Evolutionary conservation across 2,329 filamentous ascomycete species (phyloP).

Genomic region (Paraconiothyrium sp.): DNA sequence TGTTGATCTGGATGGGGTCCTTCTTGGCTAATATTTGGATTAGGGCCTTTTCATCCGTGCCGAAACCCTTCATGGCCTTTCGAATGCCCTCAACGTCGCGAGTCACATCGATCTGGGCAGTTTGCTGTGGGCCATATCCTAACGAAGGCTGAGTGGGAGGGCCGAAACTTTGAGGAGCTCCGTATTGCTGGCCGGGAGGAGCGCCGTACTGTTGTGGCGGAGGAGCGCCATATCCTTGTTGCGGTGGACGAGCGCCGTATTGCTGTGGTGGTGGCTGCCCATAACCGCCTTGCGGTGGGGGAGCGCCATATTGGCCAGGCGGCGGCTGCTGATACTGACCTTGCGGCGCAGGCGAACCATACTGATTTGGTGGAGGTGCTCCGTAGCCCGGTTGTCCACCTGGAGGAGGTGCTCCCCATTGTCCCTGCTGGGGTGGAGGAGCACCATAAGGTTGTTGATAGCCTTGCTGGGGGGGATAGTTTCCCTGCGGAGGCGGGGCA

Average conservation of each 20-base stretch:
- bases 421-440: slow-evolving; percentile 23
- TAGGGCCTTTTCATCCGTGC: slow-evolving; percentile 83
- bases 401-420: slow-evolving; percentile 21
- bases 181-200: slow-evolving; percentile 48
- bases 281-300: slow-evolving; percentile 34
- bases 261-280: slow-evolving; percentile 45
- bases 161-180: slow-evolving; percentile 44
- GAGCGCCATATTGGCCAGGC: slow-evolving; percentile 12
- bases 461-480: slow-evolving; percentile 26
- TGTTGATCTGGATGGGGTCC: slow-evolving; percentile 79
- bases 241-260: slow-evolving; percentile 29
- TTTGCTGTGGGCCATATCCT: slow-evolving; percentile 78
- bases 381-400: slow-evolving; percentile 17
- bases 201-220: slow-evolving; percentile 37
- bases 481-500: slow-evolving; percentile 1
- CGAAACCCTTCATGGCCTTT: slow-evolving; percentile 91
- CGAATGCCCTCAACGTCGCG: slow-evolving; percentile 76
- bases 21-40: slow-evolving; percentile 76
- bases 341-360: slow-evolving; percentile 32
- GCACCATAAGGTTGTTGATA: slow-evolving; percentile 20
- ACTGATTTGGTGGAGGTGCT: slow-evolving; percentile 28
- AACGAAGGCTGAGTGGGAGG: slow-evolving; percentile 62
- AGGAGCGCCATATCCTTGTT: slow-evolving; percentile 25
- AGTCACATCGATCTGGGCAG: slow-evolving; percentile 66
- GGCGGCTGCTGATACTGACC: slow-evolving; percentile 41